phyloP scores from a whole-genome alignment of 495 filamentous ascomycete genomes.

The Penicillium arizonense region DNA sequence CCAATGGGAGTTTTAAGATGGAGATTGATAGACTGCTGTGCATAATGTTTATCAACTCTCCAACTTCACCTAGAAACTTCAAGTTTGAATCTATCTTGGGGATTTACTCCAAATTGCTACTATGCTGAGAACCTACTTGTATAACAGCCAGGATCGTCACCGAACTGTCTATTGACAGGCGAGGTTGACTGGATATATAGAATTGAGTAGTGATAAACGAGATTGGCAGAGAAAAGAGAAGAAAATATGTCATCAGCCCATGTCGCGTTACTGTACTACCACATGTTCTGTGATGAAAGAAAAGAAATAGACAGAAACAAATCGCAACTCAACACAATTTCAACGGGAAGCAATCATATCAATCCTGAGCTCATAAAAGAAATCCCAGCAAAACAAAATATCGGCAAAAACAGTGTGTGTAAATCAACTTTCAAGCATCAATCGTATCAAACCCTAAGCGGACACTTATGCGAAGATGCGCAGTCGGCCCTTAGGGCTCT shows the following conservation, averaged over 20 bases:
- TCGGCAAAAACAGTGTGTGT: not conserved
- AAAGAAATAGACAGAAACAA: constrained; percentile 7
- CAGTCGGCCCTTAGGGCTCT: constrained; percentile 39
- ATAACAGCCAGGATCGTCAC: no score
- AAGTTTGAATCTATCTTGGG: no score
- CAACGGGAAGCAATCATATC: constrained; percentile 5
- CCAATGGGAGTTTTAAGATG: not conserved
- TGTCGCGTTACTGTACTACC: constrained; percentile 26
- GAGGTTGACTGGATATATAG: constrained; percentile 11
- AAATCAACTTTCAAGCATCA: not conserved
- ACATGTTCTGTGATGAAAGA: constrained; percentile 5
- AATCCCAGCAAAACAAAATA: constrained; percentile 1
- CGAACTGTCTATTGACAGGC: no score
- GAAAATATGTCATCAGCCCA: constrained; percentile 24
- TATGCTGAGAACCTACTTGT: no score
- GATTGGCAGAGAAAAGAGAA: constrained; percentile 4
- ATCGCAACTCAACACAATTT: constrained; percentile 18
- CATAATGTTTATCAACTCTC: not conserved
- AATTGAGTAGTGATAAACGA: constrained; percentile 7
- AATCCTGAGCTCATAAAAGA: constrained; percentile 12
- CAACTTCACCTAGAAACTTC: no score
- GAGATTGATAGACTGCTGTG: not conserved
- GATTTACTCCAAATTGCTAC: no score
- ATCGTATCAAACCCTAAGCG: not conserved
- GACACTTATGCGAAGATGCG: constrained; percentile 34